Evolutionary conservation across 352 stramenopile species (phyloP).

Genomic region (Globisporangium cederbergense): DNA sequence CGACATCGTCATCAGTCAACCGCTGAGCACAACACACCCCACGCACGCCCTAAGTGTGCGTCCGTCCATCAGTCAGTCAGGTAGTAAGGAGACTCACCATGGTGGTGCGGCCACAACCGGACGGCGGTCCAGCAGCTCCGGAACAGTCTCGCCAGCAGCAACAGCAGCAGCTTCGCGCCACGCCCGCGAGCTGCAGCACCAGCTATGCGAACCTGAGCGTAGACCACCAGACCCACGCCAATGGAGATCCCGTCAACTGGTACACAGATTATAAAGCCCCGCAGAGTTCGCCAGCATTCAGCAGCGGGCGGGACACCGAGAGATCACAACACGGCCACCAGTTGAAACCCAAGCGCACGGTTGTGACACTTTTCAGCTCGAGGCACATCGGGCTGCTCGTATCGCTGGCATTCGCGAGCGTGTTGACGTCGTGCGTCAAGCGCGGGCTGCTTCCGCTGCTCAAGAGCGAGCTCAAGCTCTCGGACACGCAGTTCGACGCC

Average conservation of each 20-base stretch:
- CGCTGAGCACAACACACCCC: no score
- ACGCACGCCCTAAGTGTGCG: no score
- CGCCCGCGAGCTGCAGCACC: constrained; percentile 15
- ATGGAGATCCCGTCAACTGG: neutral
- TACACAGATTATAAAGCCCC: neutral
- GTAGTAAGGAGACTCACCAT: neutral
- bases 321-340: neutral
- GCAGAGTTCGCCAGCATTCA: neutral
- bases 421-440: constrained; percentile 34
- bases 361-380: constrained; percentile 17
- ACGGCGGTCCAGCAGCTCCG: neutral
- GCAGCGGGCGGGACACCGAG: neutral
- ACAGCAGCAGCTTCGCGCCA: neutral
- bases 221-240: neutral
- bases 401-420: constrained; percentile 33
- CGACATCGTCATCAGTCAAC: no score
- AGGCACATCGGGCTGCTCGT: constrained; percentile 34
- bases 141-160: neutral
- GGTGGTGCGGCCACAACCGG: neutral
- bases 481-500: constrained; percentile 30
- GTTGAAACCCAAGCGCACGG: neutral
- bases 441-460: constrained; percentile 37
- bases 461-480: constrained; percentile 33
- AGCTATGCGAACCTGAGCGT: constrained; percentile 2
- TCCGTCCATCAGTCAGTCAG: no score